A percentile compares a stretch with the other conserved stretches of the same genome.
phyloP scores from a whole-genome alignment of 352 stramenopile genomes.

The Globisporangium heterothallicum region DNA sequence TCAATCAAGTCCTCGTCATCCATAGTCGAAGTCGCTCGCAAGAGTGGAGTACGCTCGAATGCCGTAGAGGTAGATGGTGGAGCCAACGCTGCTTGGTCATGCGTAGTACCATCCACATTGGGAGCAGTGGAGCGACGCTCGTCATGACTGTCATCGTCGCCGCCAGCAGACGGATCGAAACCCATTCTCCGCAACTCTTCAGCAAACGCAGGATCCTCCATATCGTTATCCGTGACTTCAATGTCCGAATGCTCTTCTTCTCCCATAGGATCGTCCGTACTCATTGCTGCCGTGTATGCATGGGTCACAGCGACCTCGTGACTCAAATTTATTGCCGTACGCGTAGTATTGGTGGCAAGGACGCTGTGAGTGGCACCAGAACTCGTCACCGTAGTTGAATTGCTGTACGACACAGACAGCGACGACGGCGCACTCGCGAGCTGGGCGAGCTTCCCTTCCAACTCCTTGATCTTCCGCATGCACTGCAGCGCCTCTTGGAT shows the following conservation, averaged over 20 bases:
- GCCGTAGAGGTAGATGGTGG: not conserved
- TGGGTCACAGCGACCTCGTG: conserved; percentile 3
- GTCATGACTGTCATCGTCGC: not conserved
- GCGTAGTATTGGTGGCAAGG: not conserved
- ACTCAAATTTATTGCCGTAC: not conserved
- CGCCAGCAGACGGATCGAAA: conserved; percentile 12
- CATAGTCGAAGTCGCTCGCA: conserved; percentile 19
- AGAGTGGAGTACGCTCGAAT: not conserved
- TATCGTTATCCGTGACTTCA: conserved; percentile 53
- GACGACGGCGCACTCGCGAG: not conserved
- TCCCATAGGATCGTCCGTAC: not conserved
- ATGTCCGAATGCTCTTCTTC: conserved; percentile 26
- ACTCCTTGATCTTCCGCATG: conserved; percentile 55
- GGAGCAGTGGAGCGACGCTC: too few species aligned
- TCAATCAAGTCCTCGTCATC: conserved; percentile 64
- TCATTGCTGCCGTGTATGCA: conserved; percentile 15
- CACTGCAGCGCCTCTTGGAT: conserved; percentile 49
- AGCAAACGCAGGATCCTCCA: conserved; percentile 47
- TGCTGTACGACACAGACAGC: too few species aligned
- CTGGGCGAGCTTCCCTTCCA: conserved; percentile 31
- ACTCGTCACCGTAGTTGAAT: not conserved
- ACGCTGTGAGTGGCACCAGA: too few species aligned
- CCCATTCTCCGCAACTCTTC: conserved; percentile 39
- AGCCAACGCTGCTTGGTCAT: conserved; percentile 2
- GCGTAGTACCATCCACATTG: too few species aligned